Evolutionary conservation across 1,284 basidiomycete genomes (phyloP), one percentile per base, ranked within the genome.

Genomic region (Takashimella koratensis): DNA sequence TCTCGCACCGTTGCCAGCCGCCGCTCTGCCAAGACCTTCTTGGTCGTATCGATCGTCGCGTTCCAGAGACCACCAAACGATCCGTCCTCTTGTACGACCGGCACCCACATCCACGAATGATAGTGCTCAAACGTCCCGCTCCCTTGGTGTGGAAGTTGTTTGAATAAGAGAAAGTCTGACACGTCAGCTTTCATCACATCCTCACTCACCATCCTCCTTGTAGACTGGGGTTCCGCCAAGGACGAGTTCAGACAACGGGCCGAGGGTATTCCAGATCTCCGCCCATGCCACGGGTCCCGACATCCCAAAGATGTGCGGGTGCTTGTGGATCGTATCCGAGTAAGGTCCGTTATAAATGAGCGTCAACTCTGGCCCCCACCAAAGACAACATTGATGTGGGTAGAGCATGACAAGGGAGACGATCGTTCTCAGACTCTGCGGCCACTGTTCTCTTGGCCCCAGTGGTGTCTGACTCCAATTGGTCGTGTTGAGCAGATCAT

Each of bases 341-440:
- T 70, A 74, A 1, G 58, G 56, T 44, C 67, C 64, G 50, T 76
- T 76, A 57, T 76, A 76, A 12, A 76, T 61, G 50, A 74, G 44
- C 2, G 70, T 71, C 24, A 72, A 51, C 20, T 75, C 70, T 45
- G 61, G 56, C 11, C 73, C 72, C 70, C 71, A 74, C 73, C 73
- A 76, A 4, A 76, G 45, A 26, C 64, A 69, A 20, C 64, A 68
- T 39, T 68, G 63, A 44, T 68, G 60, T 0, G 73, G 73, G 42
- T 70, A 67, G 22, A 62, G 56, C 61, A 73, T 63, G 27, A 74
- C 63, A 10, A 70, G 47, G 1, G 55, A 56, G 10, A 69, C 63
- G 22, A 64, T 59, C 3, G 66, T 66, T 27, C 64, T 68, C 26
- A 76, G 44, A 41, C 62, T 67, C 42, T 69, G 64, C 0, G 67